Base-by-base conservation (phyloP, 495 filamentous ascomycete genomes). In the Xylaria grammica region DNA sequence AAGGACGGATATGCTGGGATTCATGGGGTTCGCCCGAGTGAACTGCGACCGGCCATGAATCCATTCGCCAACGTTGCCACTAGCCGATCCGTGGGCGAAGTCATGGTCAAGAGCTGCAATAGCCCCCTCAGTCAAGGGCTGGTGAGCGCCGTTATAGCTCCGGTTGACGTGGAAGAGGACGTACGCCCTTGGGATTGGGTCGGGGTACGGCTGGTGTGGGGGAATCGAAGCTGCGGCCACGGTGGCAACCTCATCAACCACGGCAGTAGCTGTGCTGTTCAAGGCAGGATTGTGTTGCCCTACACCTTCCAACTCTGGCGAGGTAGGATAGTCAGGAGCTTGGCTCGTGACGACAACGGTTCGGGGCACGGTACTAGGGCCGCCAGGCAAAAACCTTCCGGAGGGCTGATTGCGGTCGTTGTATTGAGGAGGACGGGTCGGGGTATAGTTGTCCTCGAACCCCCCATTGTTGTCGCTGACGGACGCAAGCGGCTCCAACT, bases 371-470 rank as follows among this genome's bases (percentile, higher is more conserved):
- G 34, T 29, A 44, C 64, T 62, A 22, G 69, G 32, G 26, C 29
- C 32, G 11, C 59, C 56, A 26, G 62, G 59, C 17, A n/a, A 17
- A 4, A 58, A 50, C 22, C 64, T 65, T 6, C 54, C 51, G n/a
- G 66, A 68, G 9, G 66, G 60, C 17, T 69, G 60, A 49, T 72
- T 74, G 38, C 36, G 38, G 27, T 55, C 22, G 58, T 72, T 70
- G 15, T 69, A 57, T 22, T 70, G 62, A 0, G 69, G 72, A 2
- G 67, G 65, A 9, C 67, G 63, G 9, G 49, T 11, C 0, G 51
- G 24, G 7, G 70, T 67, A 34, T 55, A 70, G 29, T 56, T 65
- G 9, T 50, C 53, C 11, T 53, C 52, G 19, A 57, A 54, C 8
- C 49, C 52, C 24, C 53, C 22, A 36, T 42, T 40, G 19, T 26